Percentiles rank a stretch among this genome's conserved stretches.
Evolutionary conservation across 371 early-diverging fungal species (phyloP).

Genomic region (Mortierella sp.): DNA sequence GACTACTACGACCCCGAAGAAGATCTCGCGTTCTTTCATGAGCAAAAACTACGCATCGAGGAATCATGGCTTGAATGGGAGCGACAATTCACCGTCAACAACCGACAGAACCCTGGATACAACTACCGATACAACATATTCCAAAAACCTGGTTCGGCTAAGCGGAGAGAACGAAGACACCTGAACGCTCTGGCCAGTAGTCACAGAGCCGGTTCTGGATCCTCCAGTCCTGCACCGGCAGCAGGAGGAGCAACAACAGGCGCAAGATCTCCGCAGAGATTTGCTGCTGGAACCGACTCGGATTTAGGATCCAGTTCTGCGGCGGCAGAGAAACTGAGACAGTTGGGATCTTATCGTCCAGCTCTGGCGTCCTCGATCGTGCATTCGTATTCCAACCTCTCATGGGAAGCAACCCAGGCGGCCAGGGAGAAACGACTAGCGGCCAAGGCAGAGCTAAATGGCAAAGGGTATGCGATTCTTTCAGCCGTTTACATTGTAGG

Average conservation of each 20-base stretch:
- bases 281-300: background rate
- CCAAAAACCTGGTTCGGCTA: slow-evolving; percentile 36
- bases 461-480: slow-evolving; percentile 22
- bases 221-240: slow-evolving; percentile 17
- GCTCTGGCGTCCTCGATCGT: slow-evolving; percentile 40
- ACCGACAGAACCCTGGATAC: slow-evolving; percentile 13
- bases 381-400: slow-evolving; percentile 31
- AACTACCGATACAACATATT: slow-evolving; percentile 13
- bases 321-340: slow-evolving; percentile 21
- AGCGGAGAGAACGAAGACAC: slow-evolving; percentile 31
- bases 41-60: slow-evolving; percentile 46
- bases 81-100: slow-evolving; percentile 27
- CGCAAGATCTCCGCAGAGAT: background rate
- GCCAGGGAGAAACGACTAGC: slow-evolving; percentile 42
- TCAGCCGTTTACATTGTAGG: too few species aligned
- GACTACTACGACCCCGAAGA: slow-evolving; percentile 48
- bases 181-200: slow-evolving; percentile 2
- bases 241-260: slow-evolving; percentile 9
- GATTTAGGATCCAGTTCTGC: slow-evolving; percentile 1
- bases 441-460: slow-evolving; percentile 21
- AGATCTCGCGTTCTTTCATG: slow-evolving; percentile 32
- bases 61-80: slow-evolving; percentile 55
- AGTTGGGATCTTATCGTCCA: slow-evolving; percentile 27
- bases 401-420: slow-evolving; percentile 40
- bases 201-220: slow-evolving; percentile 2